Evolutionary conservation across 148 eudicot species (phyloP), one percentile per base, ranked within the genome.

Genomic region (Chenopodium quinoa): DNA sequence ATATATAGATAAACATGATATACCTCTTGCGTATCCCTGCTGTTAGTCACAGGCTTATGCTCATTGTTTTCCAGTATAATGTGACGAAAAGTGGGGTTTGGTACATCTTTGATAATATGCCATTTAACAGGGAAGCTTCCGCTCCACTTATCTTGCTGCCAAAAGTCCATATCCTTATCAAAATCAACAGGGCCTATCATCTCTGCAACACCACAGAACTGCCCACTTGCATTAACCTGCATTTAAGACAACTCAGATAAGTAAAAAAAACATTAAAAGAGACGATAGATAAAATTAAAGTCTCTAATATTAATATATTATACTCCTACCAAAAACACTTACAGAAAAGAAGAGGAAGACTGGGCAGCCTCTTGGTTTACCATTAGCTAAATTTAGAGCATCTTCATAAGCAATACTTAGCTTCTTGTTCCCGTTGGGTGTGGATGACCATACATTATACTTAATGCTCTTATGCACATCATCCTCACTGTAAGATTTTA

Each of bases 111-210:
- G 46, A 96, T 88, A 22, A 96, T 87, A 87, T 94, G 98, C 99
- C 99, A 96, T 83, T 96, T 94, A 13, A 96, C 98, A 84, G 97
- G 93, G 84, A 96, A 96, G 84, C 99, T 92, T 56, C 98, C 98
- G 82, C 94, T 91, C 99, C 99, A 96, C 87, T 96, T 96, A 83
- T 96, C 99, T 87, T 96, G 99, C 92, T 96, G 99, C 99, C 99
- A 96, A 84, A 96, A 96, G 86, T 96, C 99, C 99, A 96, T 96
- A 84, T 96, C 97, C 50, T 86, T 89, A 60, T 81, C 86, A 78
- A 94, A 94, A 79, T 96, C 94, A 78, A 96, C 99, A 29, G 93
- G 92, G 16, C 98, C 98, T 78, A 77, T 76, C 99, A 96, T 96
- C 86, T 96, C 97, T n/a, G 99, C 95, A 85, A 96, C 91, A 76